These are phyloP conservation scores for Amphibolis antarctica DNA, from an alignment of 106 monocot genomes.

Conservation along the genomic window DNA sequence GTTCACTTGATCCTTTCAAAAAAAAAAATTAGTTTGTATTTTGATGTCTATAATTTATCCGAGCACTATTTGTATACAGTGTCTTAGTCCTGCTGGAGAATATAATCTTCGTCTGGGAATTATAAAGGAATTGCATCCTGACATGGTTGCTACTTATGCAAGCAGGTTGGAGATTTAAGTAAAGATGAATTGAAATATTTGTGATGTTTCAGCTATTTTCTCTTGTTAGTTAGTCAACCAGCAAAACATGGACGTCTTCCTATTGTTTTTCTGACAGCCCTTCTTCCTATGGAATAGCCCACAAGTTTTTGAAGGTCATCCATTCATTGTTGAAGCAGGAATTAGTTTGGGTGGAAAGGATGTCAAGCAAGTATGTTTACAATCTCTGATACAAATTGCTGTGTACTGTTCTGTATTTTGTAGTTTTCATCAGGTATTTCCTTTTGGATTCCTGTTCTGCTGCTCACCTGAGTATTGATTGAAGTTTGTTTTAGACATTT, in stretches of 20 bases:
- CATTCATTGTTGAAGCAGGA: conserved; percentile 99
- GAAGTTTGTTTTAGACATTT: no score
- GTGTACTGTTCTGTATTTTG: no score
- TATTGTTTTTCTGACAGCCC: neutral
- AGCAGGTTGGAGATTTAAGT: conserved; percentile 43
- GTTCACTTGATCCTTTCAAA: neutral
- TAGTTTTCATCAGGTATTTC: no score
- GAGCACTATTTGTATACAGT: conserved; percentile 25
- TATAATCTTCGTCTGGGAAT: conserved; percentile 97
- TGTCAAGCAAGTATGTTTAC: conserved; percentile 69
- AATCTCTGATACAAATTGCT: neutral
- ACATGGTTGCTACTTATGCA: conserved; percentile 93
- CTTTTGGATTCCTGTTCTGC: no score
- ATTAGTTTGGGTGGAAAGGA: conserved; percentile 95
- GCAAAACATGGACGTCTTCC: neutral
- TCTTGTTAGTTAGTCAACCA: neutral
- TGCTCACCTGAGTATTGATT: no score
- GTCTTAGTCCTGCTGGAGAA: conserved; percentile 99
- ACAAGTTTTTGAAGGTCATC: conserved; percentile 99
- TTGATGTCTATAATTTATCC: neutral
- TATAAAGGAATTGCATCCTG: conserved; percentile 92
- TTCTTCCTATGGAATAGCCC: conserved; percentile 28
- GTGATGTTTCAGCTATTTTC: neutral
- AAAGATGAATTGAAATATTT: neutral
- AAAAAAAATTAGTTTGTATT: neutral